Evolutionary conservation across 2,329 filamentous ascomycete genomes (phyloP), one percentile per base, ranked within the genome.

Genomic region (Nectriaceae sp.): DNA sequence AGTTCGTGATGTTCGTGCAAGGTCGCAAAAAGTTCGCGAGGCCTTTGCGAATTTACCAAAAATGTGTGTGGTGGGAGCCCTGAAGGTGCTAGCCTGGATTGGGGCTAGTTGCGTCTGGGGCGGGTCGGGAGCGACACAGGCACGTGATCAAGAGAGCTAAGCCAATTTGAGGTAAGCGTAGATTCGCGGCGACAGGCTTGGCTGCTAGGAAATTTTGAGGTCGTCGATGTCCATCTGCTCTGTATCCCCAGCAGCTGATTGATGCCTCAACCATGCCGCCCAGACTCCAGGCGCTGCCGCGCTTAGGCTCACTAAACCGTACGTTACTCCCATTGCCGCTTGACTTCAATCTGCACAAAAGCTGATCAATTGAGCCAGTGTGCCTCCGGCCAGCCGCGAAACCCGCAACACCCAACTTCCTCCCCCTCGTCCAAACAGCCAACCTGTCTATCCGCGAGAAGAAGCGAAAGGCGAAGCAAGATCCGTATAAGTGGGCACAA

Each of bases 401-500:
- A 55, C 68, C 75, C 35, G 60, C 72, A 26, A 69, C 70, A 53
- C 76, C 76, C 53, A 76, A 73, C 60, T 75, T 76, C 62, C 72
- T 87, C 61, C 77, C 83, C 60, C 66, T 85, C 66, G 72, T 81
- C 59, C 83, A 89, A 57, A 82, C 82, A 53, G 86, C 88, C 42
- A 83, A 82, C 57, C 67, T 85, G 19, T 82, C 83, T 33, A 72
- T 73, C 43, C 77, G 83, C 57, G 81, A 88, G 57, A 82, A 82
- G 71, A 84, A 84, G 66, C 79, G 82, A 51, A 78, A 81, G 54
- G 81, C 80, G 50, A 84, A 87, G 66, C 82, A 83, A 65, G 90
- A 97, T 61, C 91, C 91, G 1, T 97, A 95, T 66, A 79, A 86
- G 50, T 82, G 88, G 70, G 87, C 87, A 3, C 90, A 95, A 70